Evolutionary conservation across 2,329 filamentous ascomycete genomes (phyloP), one percentile per base, ranked within the genome.

Genomic region (Diaporthe citri): DNA sequence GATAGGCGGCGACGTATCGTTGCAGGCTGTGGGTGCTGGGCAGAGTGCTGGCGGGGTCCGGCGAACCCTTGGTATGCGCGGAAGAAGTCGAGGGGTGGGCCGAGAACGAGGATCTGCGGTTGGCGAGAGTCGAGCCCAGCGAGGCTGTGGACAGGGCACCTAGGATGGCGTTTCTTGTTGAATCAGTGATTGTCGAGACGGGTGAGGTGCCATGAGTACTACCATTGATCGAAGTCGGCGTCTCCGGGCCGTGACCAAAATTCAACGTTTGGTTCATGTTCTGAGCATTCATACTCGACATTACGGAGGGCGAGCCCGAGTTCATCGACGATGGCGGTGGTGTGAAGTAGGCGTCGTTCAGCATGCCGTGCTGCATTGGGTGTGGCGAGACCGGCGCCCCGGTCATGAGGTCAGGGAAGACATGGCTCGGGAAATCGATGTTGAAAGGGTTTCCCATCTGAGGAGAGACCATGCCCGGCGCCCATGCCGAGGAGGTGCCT

Each of bases 1-100:
- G 92, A 85, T 98, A 98, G 75, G 96, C 93, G 78, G 92, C 92
- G 77, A 98, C 94, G 83, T 96, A 98, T 82, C 95, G 93, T 83
- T 97, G 95, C 77, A 98, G 91, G 82, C 98, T 95, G 81, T 90
- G 88, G 46, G 95, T 96, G 85, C 90, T 95, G 71, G 96, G 96
- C 74, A 98, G 88, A 78, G 86, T 89, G 87, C 88, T 83, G 72
- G 85, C 81, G 46, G 70, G 62, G 34, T 76, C 75, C 71, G 55
- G 66, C 78, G 85, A 84, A 77, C 84, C 83, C 77, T 87, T 84
- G 77, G 87, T 85, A 77, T 89, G 87, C 73, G 89, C 85, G 76
- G 89, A 89, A 79, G 90, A 83, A 28, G 89, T 88, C 66, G 90
- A 90, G 78, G 84, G 87, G 77, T 88, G 86, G 60, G 87, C 88